Percentiles rank a stretch among this genome's conserved stretches.
Evolutionary conservation across 768 basidiomycete genomes (phyloP).

Genomic region (Sutorius australiensis): DNA sequence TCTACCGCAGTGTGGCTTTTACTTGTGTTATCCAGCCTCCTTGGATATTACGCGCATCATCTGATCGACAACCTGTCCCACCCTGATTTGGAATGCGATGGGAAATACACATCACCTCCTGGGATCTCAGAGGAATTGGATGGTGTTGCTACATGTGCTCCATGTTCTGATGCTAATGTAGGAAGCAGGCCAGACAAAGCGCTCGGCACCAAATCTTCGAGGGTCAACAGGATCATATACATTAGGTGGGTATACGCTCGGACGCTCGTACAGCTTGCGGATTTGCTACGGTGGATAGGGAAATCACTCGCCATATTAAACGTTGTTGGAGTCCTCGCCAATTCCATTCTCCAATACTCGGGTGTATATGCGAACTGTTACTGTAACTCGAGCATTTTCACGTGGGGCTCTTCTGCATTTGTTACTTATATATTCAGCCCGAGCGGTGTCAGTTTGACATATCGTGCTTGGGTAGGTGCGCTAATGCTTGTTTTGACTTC

Average conservation of each 20-base stretch:
- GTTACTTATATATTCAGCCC: slow-evolving; percentile 19
- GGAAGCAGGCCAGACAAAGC: too few relatives aligned
- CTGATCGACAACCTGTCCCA: not conserved
- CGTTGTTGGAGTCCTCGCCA: slow-evolving; percentile 22
- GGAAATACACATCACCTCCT: not conserved
- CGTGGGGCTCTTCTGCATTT: slow-evolving; percentile 25
- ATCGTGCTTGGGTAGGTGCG: slow-evolving; percentile 36
- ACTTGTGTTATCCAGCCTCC: slow-evolving; percentile 28
- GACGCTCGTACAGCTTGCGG: not conserved
- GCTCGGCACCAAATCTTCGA: too few relatives aligned
- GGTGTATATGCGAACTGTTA: slow-evolving; percentile 28
- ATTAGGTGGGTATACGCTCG: too few relatives aligned
- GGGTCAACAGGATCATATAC: not conserved
- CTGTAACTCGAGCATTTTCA: slow-evolving; percentile 26
- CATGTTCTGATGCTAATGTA: too few relatives aligned
- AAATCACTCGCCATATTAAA: slow-evolving; percentile 29
- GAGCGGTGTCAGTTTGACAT: slow-evolving; percentile 26
- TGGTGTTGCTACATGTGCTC: not conserved
- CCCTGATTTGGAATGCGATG: not conserved
- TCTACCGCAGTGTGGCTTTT: slow-evolving; percentile 32
- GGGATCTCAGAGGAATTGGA: not conserved
- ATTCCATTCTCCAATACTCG: slow-evolving; percentile 30
- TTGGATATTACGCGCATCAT: slow-evolving; percentile 21
- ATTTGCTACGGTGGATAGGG: slow-evolving; percentile 24
- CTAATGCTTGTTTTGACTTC: slow-evolving; percentile 25